Percentiles rank a stretch among this genome's conserved stretches.
Evolutionary conservation across 257 asterid genomes (phyloP).

Genomic region (Solanum medicagineum): DNA sequence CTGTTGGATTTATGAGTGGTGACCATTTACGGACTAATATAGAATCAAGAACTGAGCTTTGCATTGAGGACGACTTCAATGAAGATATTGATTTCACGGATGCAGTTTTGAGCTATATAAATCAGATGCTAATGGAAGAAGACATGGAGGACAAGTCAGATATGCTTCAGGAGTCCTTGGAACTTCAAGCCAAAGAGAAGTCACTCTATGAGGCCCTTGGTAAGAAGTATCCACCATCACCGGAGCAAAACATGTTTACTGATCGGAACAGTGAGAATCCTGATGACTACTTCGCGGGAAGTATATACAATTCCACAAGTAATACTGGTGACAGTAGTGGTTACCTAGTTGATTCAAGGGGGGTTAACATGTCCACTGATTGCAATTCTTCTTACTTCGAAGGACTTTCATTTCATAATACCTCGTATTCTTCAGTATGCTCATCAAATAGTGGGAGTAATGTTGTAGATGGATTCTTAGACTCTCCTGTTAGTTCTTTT

Average conservation of each 20-base stretch:
- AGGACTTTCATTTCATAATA: neutral
- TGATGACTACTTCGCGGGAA: neutral
- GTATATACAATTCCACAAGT: neutral
- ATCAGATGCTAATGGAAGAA: conserved; percentile 37
- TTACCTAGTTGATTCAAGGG: conserved; percentile 12
- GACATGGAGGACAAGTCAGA: conserved; percentile 36
- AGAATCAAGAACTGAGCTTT: neutral
- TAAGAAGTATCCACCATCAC: conserved; percentile 31
- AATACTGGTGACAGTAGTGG: conserved; percentile 5
- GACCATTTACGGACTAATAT: neutral
- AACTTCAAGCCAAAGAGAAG: conserved; percentile 34
- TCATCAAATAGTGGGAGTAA: conserved; percentile 25
- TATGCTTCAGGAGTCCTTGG: conserved; percentile 44
- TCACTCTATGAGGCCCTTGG: conserved; percentile 41
- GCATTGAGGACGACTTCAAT: conserved; percentile 2
- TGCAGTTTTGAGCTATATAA: conserved; percentile 26
- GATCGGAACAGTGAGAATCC: neutral
- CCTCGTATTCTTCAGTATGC: conserved; percentile 7
- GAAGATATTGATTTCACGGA: conserved; percentile 34
- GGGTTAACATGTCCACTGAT: conserved; percentile 10
- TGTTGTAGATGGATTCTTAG: conserved; percentile 27
- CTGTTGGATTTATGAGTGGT: neutral
- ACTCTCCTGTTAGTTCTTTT: conserved; percentile 38
- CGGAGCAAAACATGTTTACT: neutral
- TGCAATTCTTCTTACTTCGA: conserved; percentile 1